Conservation (phyloP, 2,329 filamentous ascomycete species). For the Drechslerella dactyloides region DNA sequence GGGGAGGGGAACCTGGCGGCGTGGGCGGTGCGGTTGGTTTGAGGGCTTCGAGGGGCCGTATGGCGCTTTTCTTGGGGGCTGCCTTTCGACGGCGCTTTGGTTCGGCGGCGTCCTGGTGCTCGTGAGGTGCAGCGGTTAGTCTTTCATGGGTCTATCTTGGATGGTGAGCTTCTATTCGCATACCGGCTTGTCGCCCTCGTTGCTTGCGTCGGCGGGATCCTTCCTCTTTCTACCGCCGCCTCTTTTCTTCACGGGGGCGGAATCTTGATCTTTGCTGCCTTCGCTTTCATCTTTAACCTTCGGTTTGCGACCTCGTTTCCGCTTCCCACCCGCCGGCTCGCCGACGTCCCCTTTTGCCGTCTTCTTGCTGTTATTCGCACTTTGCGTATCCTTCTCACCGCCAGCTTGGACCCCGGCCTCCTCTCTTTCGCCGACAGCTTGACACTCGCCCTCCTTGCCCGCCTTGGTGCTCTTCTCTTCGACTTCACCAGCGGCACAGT, state of each 20-base stretch:
- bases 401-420: neutral
- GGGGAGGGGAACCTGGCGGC: slow-evolving; percentile 22
- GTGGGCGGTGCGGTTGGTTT: slow-evolving; percentile 11
- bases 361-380: neutral
- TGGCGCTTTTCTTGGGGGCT: neutral
- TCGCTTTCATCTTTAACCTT: neutral
- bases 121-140: neutral
- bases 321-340: neutral
- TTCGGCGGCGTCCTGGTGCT: neutral
- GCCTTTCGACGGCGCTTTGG: slow-evolving; percentile 13
- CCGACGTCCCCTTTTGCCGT: neutral
- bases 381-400: neutral
- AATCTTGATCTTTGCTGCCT: slow-evolving; percentile 5
- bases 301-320: slow-evolving; percentile 28
- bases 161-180: too few relatives aligned
- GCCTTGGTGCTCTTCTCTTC: too few relatives aligned
- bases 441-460: neutral
- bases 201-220: neutral
- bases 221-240: slow-evolving; percentile 10
- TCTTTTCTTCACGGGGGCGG: neutral
- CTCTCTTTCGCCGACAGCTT: neutral
- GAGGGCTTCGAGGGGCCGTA: neutral
- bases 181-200: neutral
- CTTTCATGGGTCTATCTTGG: too few relatives aligned
- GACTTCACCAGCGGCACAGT: too few relatives aligned